Evolutionary conservation across 2,329 filamentous ascomycete species (phyloP).

Genomic region (Phymatotrichopsis omnivora): DNA sequence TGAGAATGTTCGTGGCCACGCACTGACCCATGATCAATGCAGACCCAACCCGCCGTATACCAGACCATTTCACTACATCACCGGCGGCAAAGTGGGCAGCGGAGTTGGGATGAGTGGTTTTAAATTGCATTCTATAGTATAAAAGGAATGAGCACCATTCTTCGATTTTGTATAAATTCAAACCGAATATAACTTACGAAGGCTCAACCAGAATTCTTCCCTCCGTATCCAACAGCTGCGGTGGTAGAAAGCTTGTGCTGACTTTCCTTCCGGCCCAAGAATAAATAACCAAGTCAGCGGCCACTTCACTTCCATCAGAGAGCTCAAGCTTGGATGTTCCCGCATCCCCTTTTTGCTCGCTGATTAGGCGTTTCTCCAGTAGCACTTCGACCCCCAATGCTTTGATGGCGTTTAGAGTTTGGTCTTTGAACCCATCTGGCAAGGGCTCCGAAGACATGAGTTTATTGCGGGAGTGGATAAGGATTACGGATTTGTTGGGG

Average conservation of each 20-base stretch:
- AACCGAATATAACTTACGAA: no score
- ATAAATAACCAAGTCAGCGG: conserved; percentile 57
- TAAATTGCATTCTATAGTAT: no score
- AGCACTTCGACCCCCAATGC: conserved; percentile 57
- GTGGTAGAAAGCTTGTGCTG: no score
- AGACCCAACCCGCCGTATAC: conserved; percentile 67
- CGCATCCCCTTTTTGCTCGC: conserved; percentile 36
- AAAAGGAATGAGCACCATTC: no score
- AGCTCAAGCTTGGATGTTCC: conserved; percentile 45
- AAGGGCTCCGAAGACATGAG: conserved; percentile 65
- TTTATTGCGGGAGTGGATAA: conserved; percentile 61
- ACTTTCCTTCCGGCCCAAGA: conserved; percentile 57
- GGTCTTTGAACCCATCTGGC: conserved; percentile 57
- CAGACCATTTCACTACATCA: conserved; percentile 60
- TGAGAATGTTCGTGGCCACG: conserved; percentile 57
- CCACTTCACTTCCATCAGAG: conserved; percentile 49
- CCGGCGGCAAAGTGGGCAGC: conserved; percentile 57
- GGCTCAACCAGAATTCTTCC: no score
- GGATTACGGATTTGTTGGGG: conserved; percentile 55
- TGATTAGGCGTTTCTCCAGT: conserved; percentile 44
- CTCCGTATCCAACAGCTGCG: no score
- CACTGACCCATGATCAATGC: conserved; percentile 65
- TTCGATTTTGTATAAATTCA: no score
- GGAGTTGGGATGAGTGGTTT: no score
- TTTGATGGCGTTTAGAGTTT: conserved; percentile 47